phyloP scores from a whole-genome alignment of 495 filamentous ascomycete species.

The Staphylotrichum longicolle region DNA sequence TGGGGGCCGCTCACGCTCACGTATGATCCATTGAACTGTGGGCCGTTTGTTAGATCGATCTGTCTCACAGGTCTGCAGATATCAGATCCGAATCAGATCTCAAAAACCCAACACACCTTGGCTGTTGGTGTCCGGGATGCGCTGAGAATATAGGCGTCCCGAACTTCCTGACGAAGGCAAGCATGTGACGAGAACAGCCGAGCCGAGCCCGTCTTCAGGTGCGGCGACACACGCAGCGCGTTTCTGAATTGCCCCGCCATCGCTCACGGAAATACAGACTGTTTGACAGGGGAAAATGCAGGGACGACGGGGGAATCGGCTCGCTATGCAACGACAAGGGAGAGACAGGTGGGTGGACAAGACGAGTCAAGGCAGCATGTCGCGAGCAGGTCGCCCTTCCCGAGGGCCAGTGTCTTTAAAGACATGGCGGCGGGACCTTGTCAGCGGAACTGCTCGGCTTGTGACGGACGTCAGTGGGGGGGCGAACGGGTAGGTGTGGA shows the following conservation, averaged over 20 bases:
- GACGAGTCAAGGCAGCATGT: constrained; percentile 1
- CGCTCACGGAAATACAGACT: not conserved
- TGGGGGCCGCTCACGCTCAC: constrained; percentile 75
- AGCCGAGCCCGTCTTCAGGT: constrained; percentile 33
- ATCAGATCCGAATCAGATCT: not conserved
- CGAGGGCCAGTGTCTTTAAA: constrained; percentile 22
- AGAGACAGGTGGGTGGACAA: not conserved
- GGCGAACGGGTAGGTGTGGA: constrained; percentile 18
- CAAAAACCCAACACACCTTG: constrained; percentile 55
- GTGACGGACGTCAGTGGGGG: constrained; percentile 28
- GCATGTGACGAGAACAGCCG: constrained; percentile 68
- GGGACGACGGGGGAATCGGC: not conserved
- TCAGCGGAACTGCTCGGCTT: constrained; percentile 34
- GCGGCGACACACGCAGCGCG: constrained; percentile 23
- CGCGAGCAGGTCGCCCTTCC: constrained; percentile 8
- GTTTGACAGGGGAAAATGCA: not conserved
- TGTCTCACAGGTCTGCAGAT: not conserved
- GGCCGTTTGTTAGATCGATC: not conserved
- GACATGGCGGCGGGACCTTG: constrained; percentile 5
- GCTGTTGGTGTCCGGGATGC: constrained; percentile 84
- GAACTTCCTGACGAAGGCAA: constrained; percentile 62
- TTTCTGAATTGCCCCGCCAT: constrained; percentile 26
- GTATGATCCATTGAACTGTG: constrained; percentile 86
- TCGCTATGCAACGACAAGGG: not conserved
- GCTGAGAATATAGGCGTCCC: constrained; percentile 87